Evolutionary conservation across 1,284 basidiomycete genomes (phyloP).

Genomic region (Tremellales sp.): DNA sequence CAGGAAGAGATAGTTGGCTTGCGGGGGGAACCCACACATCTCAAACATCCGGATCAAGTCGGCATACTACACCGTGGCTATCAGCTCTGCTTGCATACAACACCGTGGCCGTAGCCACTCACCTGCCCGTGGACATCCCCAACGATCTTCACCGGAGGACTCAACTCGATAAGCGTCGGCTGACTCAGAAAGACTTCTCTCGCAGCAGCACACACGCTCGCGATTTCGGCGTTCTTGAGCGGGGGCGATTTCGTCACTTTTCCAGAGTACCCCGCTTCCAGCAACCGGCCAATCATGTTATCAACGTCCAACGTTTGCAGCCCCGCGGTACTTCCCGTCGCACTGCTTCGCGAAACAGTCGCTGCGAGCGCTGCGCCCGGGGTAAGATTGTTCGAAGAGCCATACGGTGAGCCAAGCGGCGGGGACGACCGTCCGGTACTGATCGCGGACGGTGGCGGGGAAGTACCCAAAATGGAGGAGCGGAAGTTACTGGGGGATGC

Average conservation of each 20-base stretch:
- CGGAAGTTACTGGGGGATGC: slow-evolving; percentile 27
- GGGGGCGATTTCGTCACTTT: slow-evolving; percentile 97
- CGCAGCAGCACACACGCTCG: slow-evolving; percentile 91
- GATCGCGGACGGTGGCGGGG: slow-evolving; percentile 34
- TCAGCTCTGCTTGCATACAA: not conserved
- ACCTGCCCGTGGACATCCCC: slow-evolving; percentile 96
- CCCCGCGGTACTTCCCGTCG: slow-evolving; percentile 26
- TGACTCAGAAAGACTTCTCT: slow-evolving; percentile 95
- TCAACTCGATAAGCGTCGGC: slow-evolving; percentile 95
- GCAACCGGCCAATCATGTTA: slow-evolving; percentile 94
- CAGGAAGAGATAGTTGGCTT: slow-evolving; percentile 96
- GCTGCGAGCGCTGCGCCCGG: slow-evolving; percentile 35
- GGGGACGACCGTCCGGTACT: slow-evolving; percentile 22
- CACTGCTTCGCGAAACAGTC: slow-evolving; percentile 35
- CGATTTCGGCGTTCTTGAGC: slow-evolving; percentile 95
- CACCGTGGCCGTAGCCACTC: slow-evolving; percentile 8
- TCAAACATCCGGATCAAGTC: slow-evolving; percentile 98
- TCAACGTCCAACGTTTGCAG: slow-evolving; percentile 81
- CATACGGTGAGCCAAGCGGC: slow-evolving; percentile 22
- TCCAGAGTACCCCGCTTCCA: slow-evolving; percentile 96
- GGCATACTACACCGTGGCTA: slow-evolving; percentile 60
- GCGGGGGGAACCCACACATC: slow-evolving; percentile 98
- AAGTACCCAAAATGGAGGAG: slow-evolving; percentile 29
- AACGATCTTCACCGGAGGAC: slow-evolving; percentile 98
- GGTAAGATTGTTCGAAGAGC: slow-evolving; percentile 26